phyloP scores from a whole-genome alignment of 345 rosid species.

The Combretum micranthum region DNA sequence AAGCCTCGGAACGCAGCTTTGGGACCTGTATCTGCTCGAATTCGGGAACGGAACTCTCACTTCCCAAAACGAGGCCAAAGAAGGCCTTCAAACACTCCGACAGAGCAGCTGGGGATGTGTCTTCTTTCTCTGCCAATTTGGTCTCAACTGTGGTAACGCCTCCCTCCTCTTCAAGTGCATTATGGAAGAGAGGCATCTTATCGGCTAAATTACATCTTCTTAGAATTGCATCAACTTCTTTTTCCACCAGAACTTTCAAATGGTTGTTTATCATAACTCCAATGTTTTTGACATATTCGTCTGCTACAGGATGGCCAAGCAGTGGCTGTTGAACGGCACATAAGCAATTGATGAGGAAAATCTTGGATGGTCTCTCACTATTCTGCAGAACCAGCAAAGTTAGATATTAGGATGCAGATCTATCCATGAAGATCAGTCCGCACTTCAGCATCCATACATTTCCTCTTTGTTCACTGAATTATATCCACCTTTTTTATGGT shows the following conservation, averaged over 20 bases:
- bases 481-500: no score
- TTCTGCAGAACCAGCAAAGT: constrained; percentile 42
- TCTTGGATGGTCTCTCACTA: constrained; percentile 71
- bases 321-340: constrained; percentile 86
- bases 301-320: constrained; percentile 57
- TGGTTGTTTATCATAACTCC: constrained; percentile 69
- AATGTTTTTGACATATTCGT: constrained; percentile 62
- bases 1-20: constrained; percentile 78
- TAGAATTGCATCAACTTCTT: constrained; percentile 81
- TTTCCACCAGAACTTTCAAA: constrained; percentile 52
- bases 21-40: constrained; percentile 94
- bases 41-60: constrained; percentile 80
- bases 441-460: no score
- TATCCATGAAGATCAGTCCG: background rate
- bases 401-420: constrained; percentile 8
- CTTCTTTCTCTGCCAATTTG: constrained; percentile 54
- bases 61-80: constrained; percentile 81
- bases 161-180: constrained; percentile 26
- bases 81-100: constrained; percentile 75
- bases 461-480: no score
- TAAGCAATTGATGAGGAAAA: constrained; percentile 90
- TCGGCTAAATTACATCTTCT: constrained; percentile 57
- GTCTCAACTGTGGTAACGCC: background rate
- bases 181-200: constrained; percentile 57
- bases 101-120: constrained; percentile 52